Percentiles rank a stretch among this genome's conserved stretches.
phyloP scores from a whole-genome alignment of 495 filamentous ascomycete species.

The Hyphodiscus hymeniophilus region DNA sequence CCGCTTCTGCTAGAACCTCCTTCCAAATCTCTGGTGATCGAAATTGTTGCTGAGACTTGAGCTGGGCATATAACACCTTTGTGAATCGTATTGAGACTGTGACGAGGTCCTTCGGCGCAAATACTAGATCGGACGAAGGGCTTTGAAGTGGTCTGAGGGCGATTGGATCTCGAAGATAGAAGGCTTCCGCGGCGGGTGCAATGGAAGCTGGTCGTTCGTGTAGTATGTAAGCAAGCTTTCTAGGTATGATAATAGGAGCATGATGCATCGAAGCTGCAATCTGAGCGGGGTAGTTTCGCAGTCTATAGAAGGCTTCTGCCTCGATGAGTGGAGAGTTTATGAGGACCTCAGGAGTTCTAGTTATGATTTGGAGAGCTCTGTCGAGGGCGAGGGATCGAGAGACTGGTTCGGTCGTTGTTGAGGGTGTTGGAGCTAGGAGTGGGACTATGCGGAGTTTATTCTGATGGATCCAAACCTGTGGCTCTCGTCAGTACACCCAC shows the following conservation, averaged over 20 bases:
- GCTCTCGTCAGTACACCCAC: not conserved
- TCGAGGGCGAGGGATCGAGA: slow-evolving; percentile 42
- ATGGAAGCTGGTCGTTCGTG: slow-evolving; percentile 64
- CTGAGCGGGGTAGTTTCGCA: slow-evolving; percentile 71
- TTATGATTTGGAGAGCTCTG: slow-evolving; percentile 53
- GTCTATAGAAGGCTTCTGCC: slow-evolving; percentile 81
- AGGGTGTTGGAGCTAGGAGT: slow-evolving; percentile 26
- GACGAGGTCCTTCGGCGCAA: slow-evolving; percentile 73
- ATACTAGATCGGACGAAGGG: slow-evolving; percentile 33
- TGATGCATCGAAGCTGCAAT: slow-evolving; percentile 66
- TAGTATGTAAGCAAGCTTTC: slow-evolving; percentile 74
- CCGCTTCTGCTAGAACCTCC: slow-evolving; percentile 17
- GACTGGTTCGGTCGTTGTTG: slow-evolving; percentile 27
- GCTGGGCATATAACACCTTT: slow-evolving; percentile 80
- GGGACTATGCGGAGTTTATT: slow-evolving; percentile 72
- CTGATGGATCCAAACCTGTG: slow-evolving; percentile 65
- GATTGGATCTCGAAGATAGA: slow-evolving; percentile 85
- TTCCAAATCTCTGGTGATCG: slow-evolving; percentile 57
- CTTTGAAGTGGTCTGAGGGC: slow-evolving; percentile 59
- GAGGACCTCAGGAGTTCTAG: slow-evolving; percentile 39
- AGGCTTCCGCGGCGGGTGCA: slow-evolving; percentile 78
- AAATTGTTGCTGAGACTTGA: slow-evolving; percentile 91
- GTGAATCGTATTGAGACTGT: slow-evolving; percentile 74
- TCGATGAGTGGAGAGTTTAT: slow-evolving; percentile 65
- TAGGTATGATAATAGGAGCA: slow-evolving; percentile 61